phyloP scores from a whole-genome alignment of 208 protist genomes.

The Herpetomonas tarakana region DNA sequence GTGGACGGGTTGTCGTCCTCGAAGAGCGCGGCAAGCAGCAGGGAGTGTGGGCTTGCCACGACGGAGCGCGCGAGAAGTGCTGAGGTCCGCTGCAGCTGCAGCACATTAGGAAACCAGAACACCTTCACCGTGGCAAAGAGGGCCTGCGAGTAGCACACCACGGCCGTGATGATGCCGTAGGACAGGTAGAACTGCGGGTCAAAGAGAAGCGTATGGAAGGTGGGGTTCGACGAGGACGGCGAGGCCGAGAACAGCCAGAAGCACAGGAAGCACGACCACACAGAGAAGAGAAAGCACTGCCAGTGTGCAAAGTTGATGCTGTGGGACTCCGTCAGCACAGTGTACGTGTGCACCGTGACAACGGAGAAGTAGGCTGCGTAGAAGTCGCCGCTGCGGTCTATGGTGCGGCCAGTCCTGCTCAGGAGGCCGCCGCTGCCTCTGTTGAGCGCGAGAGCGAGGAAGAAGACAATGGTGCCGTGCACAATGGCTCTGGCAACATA shows the following conservation, averaged over 20 bases:
- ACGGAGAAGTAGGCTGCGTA: constrained; percentile 76
- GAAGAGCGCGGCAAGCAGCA: constrained; percentile 28
- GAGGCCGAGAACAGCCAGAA: constrained; percentile 33
- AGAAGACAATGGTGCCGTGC: constrained; percentile 76
- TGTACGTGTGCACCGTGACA: constrained; percentile 79
- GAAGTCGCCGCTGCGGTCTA: constrained; percentile 70
- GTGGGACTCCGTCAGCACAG: constrained; percentile 82
- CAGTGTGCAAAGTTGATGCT: constrained; percentile 70
- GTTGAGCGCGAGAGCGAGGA: constrained; percentile 38
- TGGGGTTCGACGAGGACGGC: constrained; percentile 28
- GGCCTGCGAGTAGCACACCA: constrained; percentile 38
- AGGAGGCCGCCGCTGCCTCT: constrained; percentile 28
- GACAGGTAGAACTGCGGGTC: constrained; percentile 59
- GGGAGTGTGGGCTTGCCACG: not conserved
- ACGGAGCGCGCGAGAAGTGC: constrained; percentile 8
- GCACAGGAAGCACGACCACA: constrained; percentile 58
- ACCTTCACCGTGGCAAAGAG: constrained; percentile 53
- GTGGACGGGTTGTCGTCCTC: constrained; percentile 46
- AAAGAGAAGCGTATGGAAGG: constrained; percentile 45
- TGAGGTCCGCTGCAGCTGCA: constrained; percentile 53
- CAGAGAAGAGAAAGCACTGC: constrained; percentile 52
- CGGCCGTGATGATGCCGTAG: constrained; percentile 33
- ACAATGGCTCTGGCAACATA: constrained; percentile 71
- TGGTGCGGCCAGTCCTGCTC: constrained; percentile 19
- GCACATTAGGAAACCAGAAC: constrained; percentile 58